Conservation (phyloP, 805 yeast species). For the Yamadazyma insecticola region DNA sequence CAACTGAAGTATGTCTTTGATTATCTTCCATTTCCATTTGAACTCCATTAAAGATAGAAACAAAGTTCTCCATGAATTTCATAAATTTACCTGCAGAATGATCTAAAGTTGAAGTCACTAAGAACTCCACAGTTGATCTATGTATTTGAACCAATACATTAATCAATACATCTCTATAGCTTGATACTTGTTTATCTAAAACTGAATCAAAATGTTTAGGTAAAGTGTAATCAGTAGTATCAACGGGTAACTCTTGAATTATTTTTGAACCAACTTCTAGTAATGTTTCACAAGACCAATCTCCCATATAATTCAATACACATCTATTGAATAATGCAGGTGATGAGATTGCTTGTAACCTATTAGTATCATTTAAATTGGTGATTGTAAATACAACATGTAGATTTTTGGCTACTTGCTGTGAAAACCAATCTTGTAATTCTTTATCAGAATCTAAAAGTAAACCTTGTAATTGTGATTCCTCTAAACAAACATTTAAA, state of each 20-base stretch:
- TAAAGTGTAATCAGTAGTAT: slow-evolving; percentile 35
- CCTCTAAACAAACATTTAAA: slow-evolving; percentile 51
- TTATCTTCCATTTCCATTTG: slow-evolving; percentile 52
- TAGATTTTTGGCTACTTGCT: slow-evolving; percentile 61
- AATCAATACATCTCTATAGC: slow-evolving; percentile 43
- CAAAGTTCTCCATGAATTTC: slow-evolving; percentile 44
- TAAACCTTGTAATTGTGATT: slow-evolving; percentile 55
- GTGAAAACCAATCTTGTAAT: slow-evolving; percentile 67
- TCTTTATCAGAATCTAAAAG: slow-evolving; percentile 66
- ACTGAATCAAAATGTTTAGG: slow-evolving; percentile 22
- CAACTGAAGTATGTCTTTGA: slow-evolving; percentile 69
- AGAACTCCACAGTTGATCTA: slow-evolving; percentile 6
- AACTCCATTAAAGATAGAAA: slow-evolving; percentile 35
- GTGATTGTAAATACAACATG: slow-evolving; percentile 81
- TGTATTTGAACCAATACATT: slow-evolving; percentile 48
- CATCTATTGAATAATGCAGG: slow-evolving; percentile 91
- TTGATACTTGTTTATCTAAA: slow-evolving; percentile 10
- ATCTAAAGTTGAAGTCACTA: slow-evolving; percentile 5
- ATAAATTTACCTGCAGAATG: slow-evolving; percentile 47
- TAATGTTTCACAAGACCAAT: slow-evolving; percentile 58
- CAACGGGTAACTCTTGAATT: slow-evolving; percentile 48
- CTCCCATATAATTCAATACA: slow-evolving; percentile 84
- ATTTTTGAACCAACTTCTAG: slow-evolving; percentile 44
- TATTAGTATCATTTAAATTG: slow-evolving; percentile 26
- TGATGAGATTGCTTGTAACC: slow-evolving; percentile 59